Percentiles rank a stretch among this genome's conserved stretches.
phyloP scores from a whole-genome alignment of 768 basidiomycete genomes.

The Basidioascus undulatus region DNA sequence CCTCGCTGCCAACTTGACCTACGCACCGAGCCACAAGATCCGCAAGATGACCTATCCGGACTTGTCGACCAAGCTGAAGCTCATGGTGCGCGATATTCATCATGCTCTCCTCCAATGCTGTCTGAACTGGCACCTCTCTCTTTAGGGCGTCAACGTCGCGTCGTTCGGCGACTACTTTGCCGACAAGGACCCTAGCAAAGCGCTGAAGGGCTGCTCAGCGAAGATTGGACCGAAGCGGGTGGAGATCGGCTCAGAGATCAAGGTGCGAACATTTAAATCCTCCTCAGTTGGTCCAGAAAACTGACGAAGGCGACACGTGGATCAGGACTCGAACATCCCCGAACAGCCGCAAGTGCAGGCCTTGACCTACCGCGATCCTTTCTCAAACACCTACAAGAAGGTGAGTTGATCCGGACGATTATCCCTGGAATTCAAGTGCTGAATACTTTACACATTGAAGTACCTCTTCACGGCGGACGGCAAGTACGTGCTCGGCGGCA shows the following conservation, averaged over 20 bases:
- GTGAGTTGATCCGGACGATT: too few species aligned
- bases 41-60: conserved; percentile 38
- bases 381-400: conserved; percentile 48
- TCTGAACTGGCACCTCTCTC: not conserved
- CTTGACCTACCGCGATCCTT: conserved; percentile 45
- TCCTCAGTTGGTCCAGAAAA: not conserved
- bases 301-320: not conserved
- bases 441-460: not conserved
- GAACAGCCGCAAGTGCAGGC: conserved; percentile 33
- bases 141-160: conserved; percentile 25
- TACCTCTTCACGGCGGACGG: conserved; percentile 50
- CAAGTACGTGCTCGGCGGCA: conserved; percentile 45
- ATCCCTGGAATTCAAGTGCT: not conserved
- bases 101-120: conserved; percentile 1
- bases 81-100: conserved; percentile 33
- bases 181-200: conserved; percentile 22
- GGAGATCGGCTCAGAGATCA: conserved; percentile 1
- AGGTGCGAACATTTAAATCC: conserved; percentile 9
- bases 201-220: conserved; percentile 5
- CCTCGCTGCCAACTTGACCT: conserved; percentile 44
- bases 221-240: not conserved
- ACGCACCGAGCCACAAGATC: conserved; percentile 26
- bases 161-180: conserved; percentile 52
- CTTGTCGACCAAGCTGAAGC: conserved; percentile 43
- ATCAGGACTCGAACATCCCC: too few species aligned